Percentiles rank a stretch among this genome's conserved stretches.
Evolutionary conservation across 345 rosid species (phyloP).

Genomic region (Lepidium africanum): DNA sequence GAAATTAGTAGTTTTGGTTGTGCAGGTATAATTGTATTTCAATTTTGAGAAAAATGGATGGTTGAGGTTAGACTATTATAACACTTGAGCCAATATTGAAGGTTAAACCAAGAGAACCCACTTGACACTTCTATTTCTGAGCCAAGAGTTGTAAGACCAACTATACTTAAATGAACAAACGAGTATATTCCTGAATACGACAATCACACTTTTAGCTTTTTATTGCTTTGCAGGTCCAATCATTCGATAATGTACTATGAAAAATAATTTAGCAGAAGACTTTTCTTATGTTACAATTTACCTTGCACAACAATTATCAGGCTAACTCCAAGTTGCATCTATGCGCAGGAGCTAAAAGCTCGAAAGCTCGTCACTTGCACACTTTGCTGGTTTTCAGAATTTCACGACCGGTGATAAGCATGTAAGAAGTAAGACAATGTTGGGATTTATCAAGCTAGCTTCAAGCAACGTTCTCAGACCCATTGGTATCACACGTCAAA

Average conservation of each 20-base stretch:
- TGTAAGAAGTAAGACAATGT: neutral
- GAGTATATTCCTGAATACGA: conserved; percentile 4
- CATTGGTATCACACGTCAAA: conserved; percentile 42
- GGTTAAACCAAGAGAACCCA: neutral
- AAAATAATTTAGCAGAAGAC: neutral
- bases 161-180: conserved; percentile 1
- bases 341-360: neutral
- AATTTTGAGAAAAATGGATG: too few species aligned
- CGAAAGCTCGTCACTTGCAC: neutral
- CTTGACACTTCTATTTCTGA: neutral
- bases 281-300: neutral
- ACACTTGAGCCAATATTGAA: neutral
- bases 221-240: conserved; percentile 13
- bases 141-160: neutral
- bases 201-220: conserved; percentile 18
- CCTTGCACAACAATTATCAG: neutral
- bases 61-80: neutral
- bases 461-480: conserved; percentile 24
- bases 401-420: neutral
- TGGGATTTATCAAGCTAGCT: neutral
- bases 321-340: conserved; percentile 3
- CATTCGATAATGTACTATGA: neutral
- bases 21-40: too few species aligned
- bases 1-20: too few species aligned
- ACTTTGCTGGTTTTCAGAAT: neutral